Conservation (phyloP, 2,329 filamentous ascomycete genomes). For the Penicillium sp. region DNA sequence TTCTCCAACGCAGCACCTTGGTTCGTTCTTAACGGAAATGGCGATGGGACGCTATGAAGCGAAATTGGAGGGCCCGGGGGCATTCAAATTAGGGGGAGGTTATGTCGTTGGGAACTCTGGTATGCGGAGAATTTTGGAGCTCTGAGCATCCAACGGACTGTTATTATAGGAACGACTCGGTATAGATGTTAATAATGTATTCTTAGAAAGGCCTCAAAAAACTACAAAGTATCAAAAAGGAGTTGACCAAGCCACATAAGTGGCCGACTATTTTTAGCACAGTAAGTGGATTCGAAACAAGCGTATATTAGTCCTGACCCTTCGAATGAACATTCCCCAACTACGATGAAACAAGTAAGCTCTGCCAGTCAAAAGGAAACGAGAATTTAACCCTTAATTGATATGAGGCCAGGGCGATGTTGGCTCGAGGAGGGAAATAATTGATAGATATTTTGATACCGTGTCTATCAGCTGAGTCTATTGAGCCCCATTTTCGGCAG, state of each 20-base stretch:
- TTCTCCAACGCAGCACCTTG: constrained; percentile 50
- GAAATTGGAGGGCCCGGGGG: constrained; percentile 11
- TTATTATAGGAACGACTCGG: not conserved
- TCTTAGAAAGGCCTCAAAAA: not conserved
- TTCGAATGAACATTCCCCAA: not conserved
- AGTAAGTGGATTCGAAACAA: not conserved
- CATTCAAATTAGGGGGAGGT: constrained; percentile 14
- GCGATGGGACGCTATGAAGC: constrained; percentile 31
- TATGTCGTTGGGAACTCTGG: constrained; percentile 16
- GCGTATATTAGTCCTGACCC: not conserved
- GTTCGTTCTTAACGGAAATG: constrained; percentile 48
- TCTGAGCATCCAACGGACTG: not conserved
- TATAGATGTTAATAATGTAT: not conserved
- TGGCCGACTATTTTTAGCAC: not conserved
- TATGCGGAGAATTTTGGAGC: constrained; percentile 15
- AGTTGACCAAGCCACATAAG: not conserved
- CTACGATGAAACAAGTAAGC: not conserved
- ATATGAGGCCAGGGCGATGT: not conserved
- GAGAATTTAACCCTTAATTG: too few relatives aligned
- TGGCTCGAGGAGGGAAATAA: too few relatives aligned
- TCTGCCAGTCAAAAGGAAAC: not conserved
- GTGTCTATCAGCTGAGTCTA: not conserved
- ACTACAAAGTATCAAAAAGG: too few relatives aligned
- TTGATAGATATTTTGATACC: not conserved
- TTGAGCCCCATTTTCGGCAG: constrained; percentile 1